These are phyloP conservation scores for Umbilicus rupestris DNA, from an alignment of 164 flowering plant species.

Conservation along the genomic window DNA sequence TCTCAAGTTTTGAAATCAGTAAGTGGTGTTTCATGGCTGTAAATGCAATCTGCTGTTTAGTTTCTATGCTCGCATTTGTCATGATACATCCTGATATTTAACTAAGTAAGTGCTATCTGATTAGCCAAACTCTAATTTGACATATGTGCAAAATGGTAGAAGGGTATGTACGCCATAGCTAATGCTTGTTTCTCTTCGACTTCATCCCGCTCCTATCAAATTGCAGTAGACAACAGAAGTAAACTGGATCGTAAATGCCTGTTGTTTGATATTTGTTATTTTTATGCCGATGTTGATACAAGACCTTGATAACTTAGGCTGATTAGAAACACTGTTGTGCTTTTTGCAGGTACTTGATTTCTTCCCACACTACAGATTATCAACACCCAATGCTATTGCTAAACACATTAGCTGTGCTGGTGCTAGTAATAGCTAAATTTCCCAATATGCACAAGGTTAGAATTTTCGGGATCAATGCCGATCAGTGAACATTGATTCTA, in stretches of 20 bases:
- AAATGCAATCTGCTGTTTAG: background rate
- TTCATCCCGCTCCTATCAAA: background rate
- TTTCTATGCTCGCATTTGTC: background rate
- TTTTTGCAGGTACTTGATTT: constrained; percentile 56
- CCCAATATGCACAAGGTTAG: constrained; percentile 90
- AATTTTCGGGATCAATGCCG: constrained; percentile 55
- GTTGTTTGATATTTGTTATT: background rate
- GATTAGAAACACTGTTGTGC: background rate
- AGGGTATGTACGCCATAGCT: background rate
- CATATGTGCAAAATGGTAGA: background rate
- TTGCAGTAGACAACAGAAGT: background rate
- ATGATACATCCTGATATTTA: background rate
- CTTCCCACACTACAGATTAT: constrained; percentile 80
- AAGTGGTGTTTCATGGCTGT: background rate
- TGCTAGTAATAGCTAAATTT: constrained; percentile 70
- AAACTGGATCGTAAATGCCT: background rate
- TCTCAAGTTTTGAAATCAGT: background rate
- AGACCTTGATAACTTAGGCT: background rate
- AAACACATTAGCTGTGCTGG: constrained; percentile 60
- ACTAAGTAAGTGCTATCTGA: background rate
- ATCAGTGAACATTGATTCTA: constrained; percentile 19
- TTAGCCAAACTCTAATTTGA: background rate
- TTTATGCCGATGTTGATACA: background rate
- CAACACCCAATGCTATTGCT: constrained; percentile 65
- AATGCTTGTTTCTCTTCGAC: background rate